Percentiles rank a stretch among this genome's conserved stretches.
These are phyloP conservation scores for Pythium dissimile DNA, from an alignment of 352 stramenopile species.

Conservation along the genomic window DNA sequence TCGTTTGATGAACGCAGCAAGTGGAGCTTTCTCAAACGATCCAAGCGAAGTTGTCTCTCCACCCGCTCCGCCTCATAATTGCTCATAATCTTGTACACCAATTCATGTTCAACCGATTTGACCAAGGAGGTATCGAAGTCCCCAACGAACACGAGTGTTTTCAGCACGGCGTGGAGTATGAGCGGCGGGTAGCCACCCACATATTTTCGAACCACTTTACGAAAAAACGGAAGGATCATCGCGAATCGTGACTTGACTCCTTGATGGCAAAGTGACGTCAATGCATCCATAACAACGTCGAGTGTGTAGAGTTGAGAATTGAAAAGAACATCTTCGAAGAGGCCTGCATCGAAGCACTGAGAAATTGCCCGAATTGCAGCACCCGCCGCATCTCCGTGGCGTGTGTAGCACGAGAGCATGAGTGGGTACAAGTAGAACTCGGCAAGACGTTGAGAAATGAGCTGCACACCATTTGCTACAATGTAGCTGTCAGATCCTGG, in stretches of 20 bases:
- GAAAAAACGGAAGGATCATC: slow-evolving; percentile 55
- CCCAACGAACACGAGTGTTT: slow-evolving; percentile 72
- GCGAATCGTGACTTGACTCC: slow-evolving; percentile 67
- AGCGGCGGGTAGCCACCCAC: slow-evolving; percentile 29
- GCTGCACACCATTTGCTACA: background rate
- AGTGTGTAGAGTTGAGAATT: slow-evolving; percentile 39
- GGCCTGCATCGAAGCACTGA: slow-evolving; percentile 54
- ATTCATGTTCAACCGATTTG: slow-evolving; percentile 64
- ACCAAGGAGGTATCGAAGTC: slow-evolving; percentile 64
- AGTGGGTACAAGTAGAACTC: slow-evolving; percentile 80
- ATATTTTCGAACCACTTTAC: slow-evolving; percentile 65
- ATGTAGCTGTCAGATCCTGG: too few species aligned
- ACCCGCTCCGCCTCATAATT: slow-evolving; percentile 48
- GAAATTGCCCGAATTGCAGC: slow-evolving; percentile 43
- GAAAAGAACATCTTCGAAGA: slow-evolving; percentile 39
- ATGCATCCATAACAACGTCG: slow-evolving; percentile 52
- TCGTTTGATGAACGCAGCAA: slow-evolving; percentile 15
- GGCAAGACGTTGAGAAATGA: slow-evolving; percentile 12
- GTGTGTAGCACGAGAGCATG: slow-evolving; percentile 73
- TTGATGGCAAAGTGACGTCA: slow-evolving; percentile 78
- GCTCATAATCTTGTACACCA: slow-evolving; percentile 73
- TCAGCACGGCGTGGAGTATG: slow-evolving; percentile 66
- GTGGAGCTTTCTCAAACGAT: slow-evolving; percentile 7
- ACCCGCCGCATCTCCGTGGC: slow-evolving; percentile 56
- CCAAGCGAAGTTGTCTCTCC: slow-evolving; percentile 11